Evolutionary conservation across 768 basidiomycete genomes (phyloP), one percentile per base, ranked within the genome.

Genomic region (Lyophyllum decastes): DNA sequence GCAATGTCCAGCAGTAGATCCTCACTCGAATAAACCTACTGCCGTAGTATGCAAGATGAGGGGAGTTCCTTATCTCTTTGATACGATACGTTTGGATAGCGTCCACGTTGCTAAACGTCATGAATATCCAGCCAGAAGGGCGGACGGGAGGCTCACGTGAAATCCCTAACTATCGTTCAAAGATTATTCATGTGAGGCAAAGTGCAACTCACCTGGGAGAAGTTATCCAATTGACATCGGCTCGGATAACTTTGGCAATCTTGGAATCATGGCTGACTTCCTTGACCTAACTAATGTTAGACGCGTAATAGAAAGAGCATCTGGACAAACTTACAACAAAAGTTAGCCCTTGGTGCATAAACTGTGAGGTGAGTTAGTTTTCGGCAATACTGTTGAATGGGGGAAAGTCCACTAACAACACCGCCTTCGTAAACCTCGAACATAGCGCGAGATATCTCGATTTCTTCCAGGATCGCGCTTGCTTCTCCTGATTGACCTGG

Each of bases 361-460:
- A 96, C 89, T 93, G 50, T 14, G 27, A n/a, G 33, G 17, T 12
- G 19, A 24, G 33, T 40, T 46, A 26, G 9, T 33, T 43, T 33
- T 51, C 34, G 47, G 46, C 11, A 21, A 4, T 14, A 12, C 17
- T 11, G n/a, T 22, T 27, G 43, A 26, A 19, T 49, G 43, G 38
- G 55, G 10, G 35, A 64, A 54, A 19, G 19, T 2, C 17, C 38
- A 76, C 78, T 61, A 70, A 91, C 90, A 60, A 95, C 86, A 4
- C 87, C 93, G 12, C 94, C 94, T 72, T 95, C 93, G 64, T 95
- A 96, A 9, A 91, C 74, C 70, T 95, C 94, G 62, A 95, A 96
- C 54, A 94, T 73, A 0, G 92, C 92, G 27, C 94, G 77, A 21
- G 90, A 92, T 41, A 88, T 70, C 70, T 95, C 94, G 22, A 93